These are phyloP conservation scores for Pleomassaria siparia DNA, from an alignment of 2,329 filamentous ascomycete species.

Conservation along the genomic window DNA sequence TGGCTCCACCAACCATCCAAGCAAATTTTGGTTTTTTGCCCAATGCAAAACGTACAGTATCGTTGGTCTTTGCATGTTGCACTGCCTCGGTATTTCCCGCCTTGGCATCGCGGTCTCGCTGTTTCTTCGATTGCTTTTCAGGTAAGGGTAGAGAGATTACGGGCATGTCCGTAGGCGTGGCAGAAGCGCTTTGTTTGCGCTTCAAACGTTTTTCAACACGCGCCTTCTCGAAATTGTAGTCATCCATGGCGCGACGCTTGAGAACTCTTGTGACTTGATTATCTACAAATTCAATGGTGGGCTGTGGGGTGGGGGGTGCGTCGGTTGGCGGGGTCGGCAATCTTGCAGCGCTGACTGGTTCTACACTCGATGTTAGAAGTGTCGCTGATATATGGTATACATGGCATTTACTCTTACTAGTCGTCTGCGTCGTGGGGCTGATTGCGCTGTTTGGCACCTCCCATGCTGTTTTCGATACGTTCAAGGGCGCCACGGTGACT, in stretches of 20 bases:
- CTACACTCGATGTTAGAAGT: slow-evolving; percentile 10
- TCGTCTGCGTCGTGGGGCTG: slow-evolving; percentile 56
- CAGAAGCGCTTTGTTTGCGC: slow-evolving; percentile 33
- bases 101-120: slow-evolving; percentile 74
- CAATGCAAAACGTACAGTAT: slow-evolving; percentile 77
- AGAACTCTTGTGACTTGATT: slow-evolving; percentile 60
- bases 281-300: slow-evolving; percentile 52
- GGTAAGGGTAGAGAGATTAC: slow-evolving; percentile 23
- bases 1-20: slow-evolving; percentile 64
- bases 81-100: slow-evolving; percentile 73
- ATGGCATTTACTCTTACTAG: slow-evolving; percentile 28
- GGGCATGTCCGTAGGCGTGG: slow-evolving; percentile 30
- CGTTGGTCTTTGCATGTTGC: slow-evolving; percentile 81
- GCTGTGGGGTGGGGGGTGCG: slow-evolving; percentile 52
- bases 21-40: slow-evolving; percentile 70
- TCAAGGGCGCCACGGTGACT: slow-evolving; percentile 42
- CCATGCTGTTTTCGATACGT: slow-evolving; percentile 43
- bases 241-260: slow-evolving; percentile 44
- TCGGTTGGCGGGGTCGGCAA: slow-evolving; percentile 51
- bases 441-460: slow-evolving; percentile 53
- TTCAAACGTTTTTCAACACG: slow-evolving; percentile 51
- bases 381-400: neutral
- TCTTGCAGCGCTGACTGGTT: slow-evolving; percentile 41
- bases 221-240: slow-evolving; percentile 72
- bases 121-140: slow-evolving; percentile 77